These are phyloP conservation scores for Ceratocystis cacaofunesta DNA, from an alignment of 2,329 filamentous ascomycete species.

Conservation along the genomic window DNA sequence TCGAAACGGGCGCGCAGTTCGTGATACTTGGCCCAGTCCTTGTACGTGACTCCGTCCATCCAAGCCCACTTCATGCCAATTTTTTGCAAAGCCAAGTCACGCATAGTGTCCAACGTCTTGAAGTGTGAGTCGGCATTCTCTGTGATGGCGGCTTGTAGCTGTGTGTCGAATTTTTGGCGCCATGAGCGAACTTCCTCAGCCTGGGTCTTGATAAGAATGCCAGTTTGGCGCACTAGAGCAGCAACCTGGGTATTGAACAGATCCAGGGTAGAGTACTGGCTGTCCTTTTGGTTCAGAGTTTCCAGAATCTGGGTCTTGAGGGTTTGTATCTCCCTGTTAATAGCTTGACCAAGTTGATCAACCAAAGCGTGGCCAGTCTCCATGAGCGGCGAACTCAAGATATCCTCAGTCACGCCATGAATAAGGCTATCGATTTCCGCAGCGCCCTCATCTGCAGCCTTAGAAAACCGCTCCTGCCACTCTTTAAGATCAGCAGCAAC, in stretches of 20 bases:
- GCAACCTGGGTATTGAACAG: conserved; percentile 31
- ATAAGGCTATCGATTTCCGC: conserved; percentile 56
- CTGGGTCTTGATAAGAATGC: conserved; percentile 57
- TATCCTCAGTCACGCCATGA: conserved; percentile 35
- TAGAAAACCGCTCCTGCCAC: conserved; percentile 82
- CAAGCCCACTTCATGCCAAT: conserved; percentile 92
- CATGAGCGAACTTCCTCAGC: conserved; percentile 65
- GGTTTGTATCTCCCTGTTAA: conserved; percentile 45
- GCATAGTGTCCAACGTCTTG: conserved; percentile 65
- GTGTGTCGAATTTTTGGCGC: conserved; percentile 55
- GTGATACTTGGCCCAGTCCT: conserved; percentile 94
- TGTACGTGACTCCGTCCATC: conserved; percentile 90
- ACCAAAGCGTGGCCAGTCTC: conserved; percentile 54
- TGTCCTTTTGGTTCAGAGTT: conserved; percentile 42
- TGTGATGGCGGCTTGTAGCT: conserved; percentile 53
- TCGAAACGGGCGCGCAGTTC: conserved; percentile 68
- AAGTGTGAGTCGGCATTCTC: conserved; percentile 67
- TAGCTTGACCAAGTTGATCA: conserved; percentile 50
- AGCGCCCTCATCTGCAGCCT: conserved; percentile 68
- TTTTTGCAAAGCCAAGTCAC: conserved; percentile 73
- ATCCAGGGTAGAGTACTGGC: conserved; percentile 30
- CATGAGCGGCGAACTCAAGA: conserved; percentile 28
- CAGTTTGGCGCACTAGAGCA: conserved; percentile 46
- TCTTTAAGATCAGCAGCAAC: conserved; percentile 64
- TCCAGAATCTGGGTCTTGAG: conserved; percentile 46